Evolutionary conservation across 2,329 filamentous ascomycete genomes (phyloP).

Genomic region (Xylariales sp.): DNA sequence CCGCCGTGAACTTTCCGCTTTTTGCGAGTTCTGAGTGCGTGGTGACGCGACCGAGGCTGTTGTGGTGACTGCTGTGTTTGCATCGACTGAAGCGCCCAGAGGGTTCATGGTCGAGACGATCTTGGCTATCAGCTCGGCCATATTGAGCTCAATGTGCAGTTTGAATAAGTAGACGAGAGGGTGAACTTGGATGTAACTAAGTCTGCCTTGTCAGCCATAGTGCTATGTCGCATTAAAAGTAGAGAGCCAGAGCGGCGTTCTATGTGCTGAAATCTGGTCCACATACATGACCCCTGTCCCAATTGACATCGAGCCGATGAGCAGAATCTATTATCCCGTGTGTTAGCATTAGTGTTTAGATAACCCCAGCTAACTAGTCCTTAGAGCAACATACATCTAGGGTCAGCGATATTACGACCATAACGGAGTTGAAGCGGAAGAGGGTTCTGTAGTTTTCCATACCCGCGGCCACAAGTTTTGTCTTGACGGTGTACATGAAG

Average conservation of each 20-base stretch:
- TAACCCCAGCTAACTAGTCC: no score
- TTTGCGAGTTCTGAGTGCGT: no score
- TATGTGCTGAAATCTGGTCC: not conserved
- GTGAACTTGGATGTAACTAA: constrained; percentile 44
- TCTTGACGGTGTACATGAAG: constrained; percentile 42
- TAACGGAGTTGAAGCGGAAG: constrained; percentile 39
- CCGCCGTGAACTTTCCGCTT: no score
- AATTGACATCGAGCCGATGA: constrained; percentile 38
- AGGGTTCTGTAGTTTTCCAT: constrained; percentile 43
- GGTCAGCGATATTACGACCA: constrained; percentile 37
- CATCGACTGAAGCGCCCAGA: not conserved
- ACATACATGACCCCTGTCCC: constrained; percentile 30
- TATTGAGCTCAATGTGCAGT: constrained; percentile 49
- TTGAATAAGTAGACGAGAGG: constrained; percentile 50
- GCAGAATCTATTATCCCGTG: constrained; percentile 7
- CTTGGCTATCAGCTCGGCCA: constrained; percentile 46
- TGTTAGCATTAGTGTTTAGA: no score
- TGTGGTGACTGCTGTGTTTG: no score
- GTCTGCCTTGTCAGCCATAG: no score
- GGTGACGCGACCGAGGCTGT: no score
- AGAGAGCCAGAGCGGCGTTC: not conserved
- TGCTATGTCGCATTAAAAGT: no score
- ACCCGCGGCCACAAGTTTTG: constrained; percentile 39
- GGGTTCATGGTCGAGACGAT: constrained; percentile 15
- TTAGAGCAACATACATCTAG: constrained; percentile 31